phyloP scores from a whole-genome alignment of 345 rosid genomes.

The Citropsis articulata region DNA sequence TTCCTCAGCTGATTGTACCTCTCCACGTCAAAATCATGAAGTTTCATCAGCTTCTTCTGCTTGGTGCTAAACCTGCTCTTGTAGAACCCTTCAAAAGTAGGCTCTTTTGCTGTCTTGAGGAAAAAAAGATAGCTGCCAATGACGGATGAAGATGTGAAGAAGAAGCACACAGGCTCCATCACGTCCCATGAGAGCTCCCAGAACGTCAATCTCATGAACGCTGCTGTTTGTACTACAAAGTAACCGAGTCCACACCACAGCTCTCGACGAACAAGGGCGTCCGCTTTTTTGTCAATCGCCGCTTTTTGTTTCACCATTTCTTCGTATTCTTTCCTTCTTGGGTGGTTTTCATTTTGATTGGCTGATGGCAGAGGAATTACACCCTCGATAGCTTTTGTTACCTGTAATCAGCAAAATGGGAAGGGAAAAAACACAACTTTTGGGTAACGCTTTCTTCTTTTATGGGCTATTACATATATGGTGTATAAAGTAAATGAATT shows the following conservation, averaged over 20 bases:
- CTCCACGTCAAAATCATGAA: slow-evolving; percentile 44
- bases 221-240: slow-evolving; percentile 72
- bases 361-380: slow-evolving; percentile 55
- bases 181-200: slow-evolving; percentile 99
- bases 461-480: not conserved
- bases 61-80: slow-evolving; percentile 63
- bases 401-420: slow-evolving; percentile 44
- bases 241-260: slow-evolving; percentile 73
- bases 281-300: slow-evolving; percentile 53
- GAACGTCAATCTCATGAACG: slow-evolving; percentile 92
- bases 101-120: slow-evolving; percentile 80
- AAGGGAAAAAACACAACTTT: slow-evolving; percentile 15
- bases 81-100: slow-evolving; percentile 86
- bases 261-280: slow-evolving; percentile 54
- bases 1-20: slow-evolving; percentile 61
- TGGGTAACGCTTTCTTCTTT: slow-evolving; percentile 25
- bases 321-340: slow-evolving; percentile 60
- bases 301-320: slow-evolving; percentile 56
- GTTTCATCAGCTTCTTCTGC: slow-evolving; percentile 54
- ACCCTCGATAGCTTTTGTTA: slow-evolving; percentile 62
- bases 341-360: slow-evolving; percentile 42
- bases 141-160: slow-evolving; percentile 61
- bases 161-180: slow-evolving; percentile 98
- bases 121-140: slow-evolving; percentile 78
- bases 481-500: too few species aligned